phyloP scores from a whole-genome alignment of 2,329 filamentous ascomycete genomes.

The Apiospora aurea region DNA sequence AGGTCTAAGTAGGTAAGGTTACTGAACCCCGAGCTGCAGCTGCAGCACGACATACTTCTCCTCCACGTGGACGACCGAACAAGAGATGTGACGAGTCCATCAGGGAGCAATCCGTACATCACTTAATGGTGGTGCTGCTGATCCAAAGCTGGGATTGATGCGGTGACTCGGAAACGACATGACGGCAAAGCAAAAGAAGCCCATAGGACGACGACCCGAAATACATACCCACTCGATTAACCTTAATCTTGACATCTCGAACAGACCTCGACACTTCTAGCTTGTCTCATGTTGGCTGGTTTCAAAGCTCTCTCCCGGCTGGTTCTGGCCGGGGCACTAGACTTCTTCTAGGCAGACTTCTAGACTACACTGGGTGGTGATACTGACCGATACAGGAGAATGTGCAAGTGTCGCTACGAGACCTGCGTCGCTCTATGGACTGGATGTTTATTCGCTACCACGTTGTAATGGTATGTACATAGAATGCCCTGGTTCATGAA shows the following conservation, averaged over 20 bases:
- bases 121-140: neutral
- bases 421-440: constrained; percentile 6
- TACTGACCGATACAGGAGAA: neutral
- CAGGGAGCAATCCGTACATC: neutral
- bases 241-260: constrained; percentile 30
- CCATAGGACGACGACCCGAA: neutral
- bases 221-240: constrained; percentile 26
- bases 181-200: neutral
- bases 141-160: neutral
- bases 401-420: neutral
- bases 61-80: neutral
- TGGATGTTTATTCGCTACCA: neutral
- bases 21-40: neutral
- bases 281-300: constrained; percentile 13
- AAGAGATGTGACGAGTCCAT: neutral
- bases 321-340: constrained; percentile 9
- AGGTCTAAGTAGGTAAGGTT: neutral
- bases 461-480: neutral
- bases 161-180: neutral
- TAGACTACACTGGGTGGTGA: neutral
- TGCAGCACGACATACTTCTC: neutral
- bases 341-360: constrained; percentile 12
- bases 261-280: constrained; percentile 28
- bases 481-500: neutral
- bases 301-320: neutral